Percentiles rank a stretch among this genome's conserved stretches.
phyloP scores from a whole-genome alignment of 2,329 filamentous ascomycete genomes.

The Sporothrix variecibatus region DNA sequence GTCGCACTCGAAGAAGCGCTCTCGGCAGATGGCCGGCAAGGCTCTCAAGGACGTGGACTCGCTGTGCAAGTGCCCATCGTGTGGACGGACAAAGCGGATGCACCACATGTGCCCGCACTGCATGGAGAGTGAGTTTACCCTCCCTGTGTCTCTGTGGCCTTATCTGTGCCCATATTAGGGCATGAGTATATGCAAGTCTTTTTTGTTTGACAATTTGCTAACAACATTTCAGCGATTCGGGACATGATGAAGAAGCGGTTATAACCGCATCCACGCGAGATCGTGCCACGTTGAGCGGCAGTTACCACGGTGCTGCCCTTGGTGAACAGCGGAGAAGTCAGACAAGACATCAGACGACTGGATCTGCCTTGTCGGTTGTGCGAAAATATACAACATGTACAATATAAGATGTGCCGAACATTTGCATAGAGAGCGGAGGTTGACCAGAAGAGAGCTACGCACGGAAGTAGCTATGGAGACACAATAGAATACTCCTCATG shows the following conservation, averaged over 20 bases:
- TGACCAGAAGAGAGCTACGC: not conserved
- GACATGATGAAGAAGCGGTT: conserved; percentile 39
- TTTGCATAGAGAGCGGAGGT: not conserved
- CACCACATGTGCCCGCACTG: conserved; percentile 89
- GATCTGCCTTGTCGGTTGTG: not conserved
- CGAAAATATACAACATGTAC: not conserved
- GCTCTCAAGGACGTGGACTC: conserved; percentile 86
- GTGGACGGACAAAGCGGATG: conserved; percentile 82
- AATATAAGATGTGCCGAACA: not conserved
- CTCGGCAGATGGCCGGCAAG: conserved; percentile 94
- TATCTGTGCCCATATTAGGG: no score
- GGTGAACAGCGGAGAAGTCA: not conserved
- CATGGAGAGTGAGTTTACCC: conserved; percentile 28
- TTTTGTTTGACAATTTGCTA: conserved; percentile 25
- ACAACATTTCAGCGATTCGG: conserved; percentile 46
- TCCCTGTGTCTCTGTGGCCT: not conserved
- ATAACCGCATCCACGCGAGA: conserved; percentile 6
- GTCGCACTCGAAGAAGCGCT: conserved; percentile 91
- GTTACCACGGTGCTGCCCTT: not conserved
- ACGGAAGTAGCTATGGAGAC: not conserved
- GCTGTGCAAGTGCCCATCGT: conserved; percentile 86
- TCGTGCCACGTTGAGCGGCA: not conserved
- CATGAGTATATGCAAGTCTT: no score
- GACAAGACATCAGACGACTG: not conserved
- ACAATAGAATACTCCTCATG: not conserved